Evolutionary conservation across 768 basidiomycete genomes (phyloP), one percentile per base, ranked within the genome.

Genomic region (Boletus tomentosulus): DNA sequence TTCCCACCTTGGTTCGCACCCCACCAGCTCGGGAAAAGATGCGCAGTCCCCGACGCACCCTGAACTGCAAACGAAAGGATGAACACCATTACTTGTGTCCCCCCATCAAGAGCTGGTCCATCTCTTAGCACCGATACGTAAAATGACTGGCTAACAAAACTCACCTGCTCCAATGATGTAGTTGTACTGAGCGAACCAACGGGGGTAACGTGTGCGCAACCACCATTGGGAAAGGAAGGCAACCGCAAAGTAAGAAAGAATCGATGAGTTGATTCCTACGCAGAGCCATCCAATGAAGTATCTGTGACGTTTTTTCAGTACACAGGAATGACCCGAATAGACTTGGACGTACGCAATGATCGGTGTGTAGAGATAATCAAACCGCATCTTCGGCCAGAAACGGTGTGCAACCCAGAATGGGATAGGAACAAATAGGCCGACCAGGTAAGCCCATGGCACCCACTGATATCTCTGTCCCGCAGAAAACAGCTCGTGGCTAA

Each of bases 1-100:
- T 74, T 70, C 57, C 79, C 79, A 28, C 64, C 66, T 57, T 82
- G 79, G 60, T 83, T 79, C 11, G 79, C 80, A 5, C 78, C 79
- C 81, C 80, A 82, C 82, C 80, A 82, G 57, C 69, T 63, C 10
- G 81, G 78, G 72, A 82, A 82, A 24, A 75, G 61, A 57, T 81
- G 76, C 0, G 78, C 62, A 13, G 66, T 63, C 3, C 81, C 80
- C 12, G 74, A 72, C 3, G 77, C 81, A 22, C 82, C 82, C 51
- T 77, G 76, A 3, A 83, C 78, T 0, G 79, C 71, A 46, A 74
- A 74, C 1, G 81, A 79, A 9, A 77, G 68, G 19, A 82, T 70
- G 65, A 79, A 79, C 31, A 78, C 73, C 80, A 83, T 83, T 16
- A 82, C 78, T 64, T 81, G 73, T 4, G 68, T 65, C 16, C 71